Base-by-base conservation (phyloP, 2,329 filamentous ascomycete genomes). In the Dothideomycetes sp. region DNA sequence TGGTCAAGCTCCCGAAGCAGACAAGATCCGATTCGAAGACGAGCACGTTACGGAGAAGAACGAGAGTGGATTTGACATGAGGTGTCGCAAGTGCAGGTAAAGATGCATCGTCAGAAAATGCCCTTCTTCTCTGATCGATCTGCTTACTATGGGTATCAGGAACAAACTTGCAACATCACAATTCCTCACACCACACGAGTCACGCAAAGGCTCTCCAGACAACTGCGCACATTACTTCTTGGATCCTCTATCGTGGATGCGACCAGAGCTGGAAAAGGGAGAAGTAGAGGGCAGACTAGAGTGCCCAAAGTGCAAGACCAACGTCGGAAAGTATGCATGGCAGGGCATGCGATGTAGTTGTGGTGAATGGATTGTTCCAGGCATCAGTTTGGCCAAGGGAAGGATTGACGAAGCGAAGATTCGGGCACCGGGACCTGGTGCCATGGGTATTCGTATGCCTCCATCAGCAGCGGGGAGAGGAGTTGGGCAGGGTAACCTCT, bases 181-280 rank as follows among this genome's bases (percentile, higher is more conserved):
- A 22, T 93, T 85, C 57, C 69, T 93, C 39, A 63, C 81, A 32
- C 64, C 73, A 1, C 86, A 93, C 61, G 59, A 65, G 45, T 52
- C 52, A 13, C 37, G 13, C 35, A 51, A 57, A 4, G 27, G 27
- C 12, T 58, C 65, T 27, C 49, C 56, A 12, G 57, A 65, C 23
- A 32, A 28, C 10, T 98, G 91, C 55, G 81, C 82, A 15, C 89
- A 96, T 61, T 76, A 88, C 59, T 96, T 95, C 62, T 64, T 96
- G 48, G 87, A 96, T 55, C 86, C 91, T 1, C 68, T 98, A 23
- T 84, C 84, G 11, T 98, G 91, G 91, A 98, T 98, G 91, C 78
- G 84, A 5, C 68, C 79, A 1, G 80, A 81, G 53, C 76, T 98
- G n/a, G 83, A 88, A 52, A 74, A 83, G 53, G 87, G 84, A 19